Evolutionary conservation across 305 asterid genomes (phyloP).

Genomic region (Fraxinus albicans): DNA sequence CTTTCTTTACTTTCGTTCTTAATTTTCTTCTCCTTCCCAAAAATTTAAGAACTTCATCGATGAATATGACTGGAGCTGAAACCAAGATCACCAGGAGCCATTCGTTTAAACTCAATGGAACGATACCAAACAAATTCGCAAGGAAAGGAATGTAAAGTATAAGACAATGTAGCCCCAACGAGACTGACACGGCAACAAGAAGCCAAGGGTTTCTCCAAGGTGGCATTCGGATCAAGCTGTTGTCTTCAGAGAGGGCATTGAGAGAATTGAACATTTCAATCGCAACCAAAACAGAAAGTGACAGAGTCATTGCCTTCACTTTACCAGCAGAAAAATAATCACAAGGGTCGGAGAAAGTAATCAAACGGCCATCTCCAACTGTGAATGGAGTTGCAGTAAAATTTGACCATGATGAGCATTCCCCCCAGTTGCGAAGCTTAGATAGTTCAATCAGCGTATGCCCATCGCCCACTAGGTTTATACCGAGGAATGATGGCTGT

Average conservation of each 20-base stretch:
- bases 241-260: conserved; percentile 89
- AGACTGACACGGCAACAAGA: conserved; percentile 73
- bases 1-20: conserved; percentile 49
- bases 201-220: conserved; percentile 97
- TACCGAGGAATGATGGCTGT: conserved; percentile 70
- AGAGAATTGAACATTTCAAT: conserved; percentile 91
- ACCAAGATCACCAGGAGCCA: conserved; percentile 72
- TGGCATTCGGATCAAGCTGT: conserved; percentile 80
- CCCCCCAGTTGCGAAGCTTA: conserved; percentile 91
- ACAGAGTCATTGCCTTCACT: conserved; percentile 83
- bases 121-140: conserved; percentile 71
- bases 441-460: conserved; percentile 70
- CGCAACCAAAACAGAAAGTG: conserved; percentile 84
- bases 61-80: conserved; percentile 72
- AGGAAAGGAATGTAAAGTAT: conserved; percentile 76
- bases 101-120: conserved; percentile 65
- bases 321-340: conserved; percentile 75
- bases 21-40: conserved; percentile 62
- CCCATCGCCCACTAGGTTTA: conserved; percentile 64
- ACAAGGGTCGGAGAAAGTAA: conserved; percentile 68
- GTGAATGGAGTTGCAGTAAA: conserved; percentile 73
- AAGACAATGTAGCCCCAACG: conserved; percentile 68
- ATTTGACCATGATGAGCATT: conserved; percentile 73
- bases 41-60: conserved; percentile 76
- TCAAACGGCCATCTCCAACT: conserved; percentile 50